These are phyloP conservation scores for Rhodomyrtus tomentosa DNA, from an alignment of 345 rosid genomes.

Conservation along the genomic window DNA sequence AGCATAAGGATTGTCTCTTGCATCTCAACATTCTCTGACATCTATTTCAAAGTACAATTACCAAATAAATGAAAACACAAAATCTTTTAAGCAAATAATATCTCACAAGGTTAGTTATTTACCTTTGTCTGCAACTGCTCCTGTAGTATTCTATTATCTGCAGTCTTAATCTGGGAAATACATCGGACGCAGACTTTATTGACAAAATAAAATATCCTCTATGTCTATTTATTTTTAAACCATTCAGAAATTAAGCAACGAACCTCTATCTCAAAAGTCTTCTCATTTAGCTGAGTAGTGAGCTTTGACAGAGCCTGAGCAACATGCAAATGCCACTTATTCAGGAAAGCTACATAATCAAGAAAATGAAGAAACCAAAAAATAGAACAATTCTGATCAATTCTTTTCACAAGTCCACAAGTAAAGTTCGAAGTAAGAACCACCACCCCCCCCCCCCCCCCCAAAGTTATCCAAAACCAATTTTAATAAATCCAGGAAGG, in stretches of 20 bases:
- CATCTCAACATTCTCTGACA: slow-evolving; percentile 43
- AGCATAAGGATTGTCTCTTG: slow-evolving; percentile 51
- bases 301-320: slow-evolving; percentile 47
- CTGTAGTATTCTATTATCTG: slow-evolving; percentile 63
- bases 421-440: neutral
- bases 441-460: too few species aligned
- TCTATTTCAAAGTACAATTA: slow-evolving; percentile 16
- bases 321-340: neutral
- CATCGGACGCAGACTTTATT: neutral
- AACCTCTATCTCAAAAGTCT: slow-evolving; percentile 66
- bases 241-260: neutral
- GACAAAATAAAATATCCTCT: neutral
- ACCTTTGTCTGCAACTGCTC: slow-evolving; percentile 69
- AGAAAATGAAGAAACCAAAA: neutral
- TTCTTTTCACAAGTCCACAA: neutral
- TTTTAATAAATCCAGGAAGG: neutral
- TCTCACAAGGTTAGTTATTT: neutral
- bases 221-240: neutral
- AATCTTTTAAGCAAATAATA: neutral
- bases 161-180: slow-evolving; percentile 42
- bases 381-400: neutral
- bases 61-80: neutral
- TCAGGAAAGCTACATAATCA: neutral
- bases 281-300: slow-evolving; percentile 45
- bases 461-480: neutral